Conservation (phyloP, 306 rosid species). For the Prosopis cineraria region DNA sequence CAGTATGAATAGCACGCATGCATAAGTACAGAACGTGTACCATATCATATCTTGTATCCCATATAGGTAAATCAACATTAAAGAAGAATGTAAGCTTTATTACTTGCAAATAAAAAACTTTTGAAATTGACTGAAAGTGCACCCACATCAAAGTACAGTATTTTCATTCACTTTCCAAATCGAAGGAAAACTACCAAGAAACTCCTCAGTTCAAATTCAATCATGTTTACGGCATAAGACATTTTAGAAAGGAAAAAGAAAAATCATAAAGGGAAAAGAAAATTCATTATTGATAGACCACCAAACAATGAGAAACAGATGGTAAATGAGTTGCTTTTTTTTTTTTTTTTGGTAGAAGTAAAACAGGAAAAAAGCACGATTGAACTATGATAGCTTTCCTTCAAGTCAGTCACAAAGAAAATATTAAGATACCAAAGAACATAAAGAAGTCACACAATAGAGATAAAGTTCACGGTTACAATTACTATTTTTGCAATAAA, state of each 20-base stretch:
- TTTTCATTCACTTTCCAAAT: constrained; percentile 1
- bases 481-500: neutral
- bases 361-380: neutral
- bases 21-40: neutral
- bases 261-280: neutral
- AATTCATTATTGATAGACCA: neutral
- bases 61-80: no score
- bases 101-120: no score
- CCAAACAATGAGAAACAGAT: neutral
- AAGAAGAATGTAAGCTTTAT: no score
- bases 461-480: neutral
- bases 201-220: constrained; percentile 19
- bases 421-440: neutral
- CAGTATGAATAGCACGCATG: neutral
- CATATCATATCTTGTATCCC: neutral
- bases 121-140: constrained; percentile 1
- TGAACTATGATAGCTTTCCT: neutral
- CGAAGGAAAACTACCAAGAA: neutral
- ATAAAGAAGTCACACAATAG: neutral
- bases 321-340: neutral
- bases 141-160: neutral
- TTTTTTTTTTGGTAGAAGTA: no score
- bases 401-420: neutral
- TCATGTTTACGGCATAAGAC: neutral
- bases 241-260: neutral